phyloP scores from a whole-genome alignment of 23 red algal species.

The Gracilaria gracilis region DNA sequence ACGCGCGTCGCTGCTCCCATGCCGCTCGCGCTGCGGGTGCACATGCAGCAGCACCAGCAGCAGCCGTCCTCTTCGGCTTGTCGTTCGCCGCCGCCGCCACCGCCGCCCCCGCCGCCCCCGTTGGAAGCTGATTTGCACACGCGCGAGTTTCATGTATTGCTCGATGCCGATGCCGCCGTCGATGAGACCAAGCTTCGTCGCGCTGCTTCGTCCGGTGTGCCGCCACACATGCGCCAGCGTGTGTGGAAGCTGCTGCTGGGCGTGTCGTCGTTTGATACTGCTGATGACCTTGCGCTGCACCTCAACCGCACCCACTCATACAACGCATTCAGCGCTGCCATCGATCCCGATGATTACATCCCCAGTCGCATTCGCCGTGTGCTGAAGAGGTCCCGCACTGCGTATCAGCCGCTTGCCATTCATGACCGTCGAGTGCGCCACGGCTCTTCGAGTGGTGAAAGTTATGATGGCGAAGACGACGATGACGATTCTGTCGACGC shows the following conservation, averaged over 20 bases:
- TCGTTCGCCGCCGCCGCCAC: slow-evolving; percentile 3
- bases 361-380: slow-evolving; percentile 47
- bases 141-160: slow-evolving; percentile 25
- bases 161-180: slow-evolving; percentile 86
- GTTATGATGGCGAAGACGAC: slow-evolving; percentile 32
- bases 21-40: slow-evolving; percentile 11
- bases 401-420: slow-evolving; percentile 20
- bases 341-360: slow-evolving; percentile 20
- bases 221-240: slow-evolving; percentile 59
- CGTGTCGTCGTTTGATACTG: slow-evolving; percentile 74
- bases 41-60: neutral
- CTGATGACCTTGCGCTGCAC: slow-evolving; percentile 52
- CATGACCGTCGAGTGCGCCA: slow-evolving; percentile 30
- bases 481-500: slow-evolving; percentile 25
- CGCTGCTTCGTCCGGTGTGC: slow-evolving; percentile 74
- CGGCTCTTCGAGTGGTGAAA: slow-evolving; percentile 51
- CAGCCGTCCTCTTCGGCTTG: neutral
- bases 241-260: slow-evolving; percentile 89
- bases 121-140: slow-evolving; percentile 29
- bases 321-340: slow-evolving; percentile 12
- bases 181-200: slow-evolving; percentile 83
- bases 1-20: neutral
- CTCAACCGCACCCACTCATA: slow-evolving; percentile 17
- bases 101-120: slow-evolving; percentile 3
- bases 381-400: slow-evolving; percentile 25